These are phyloP conservation scores for Tolypocladium tropicale DNA, from an alignment of 2,329 filamentous ascomycete genomes.

Conservation along the genomic window DNA sequence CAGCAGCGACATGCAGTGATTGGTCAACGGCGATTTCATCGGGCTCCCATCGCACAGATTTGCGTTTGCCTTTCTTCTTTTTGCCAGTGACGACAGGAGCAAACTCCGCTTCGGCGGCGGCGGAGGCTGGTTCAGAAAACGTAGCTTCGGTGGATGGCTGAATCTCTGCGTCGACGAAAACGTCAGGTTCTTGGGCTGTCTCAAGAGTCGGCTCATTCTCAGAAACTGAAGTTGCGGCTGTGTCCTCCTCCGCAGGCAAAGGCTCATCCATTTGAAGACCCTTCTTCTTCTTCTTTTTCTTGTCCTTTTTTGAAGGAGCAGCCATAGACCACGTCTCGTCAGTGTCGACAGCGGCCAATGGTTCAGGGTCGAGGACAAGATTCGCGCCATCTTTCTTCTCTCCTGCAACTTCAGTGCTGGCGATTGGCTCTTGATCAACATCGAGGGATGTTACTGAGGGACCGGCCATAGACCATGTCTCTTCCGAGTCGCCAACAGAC, in stretches of 20 bases:
- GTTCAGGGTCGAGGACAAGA: constrained; percentile 1
- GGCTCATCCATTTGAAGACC: constrained; percentile 7
- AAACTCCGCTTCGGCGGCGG: constrained; percentile 1
- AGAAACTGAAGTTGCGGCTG: background rate
- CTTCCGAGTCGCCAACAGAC: constrained; percentile 2
- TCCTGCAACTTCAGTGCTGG: background rate
- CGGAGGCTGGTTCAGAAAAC: background rate
- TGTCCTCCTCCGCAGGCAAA: constrained; percentile 4
- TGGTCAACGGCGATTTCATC: background rate
- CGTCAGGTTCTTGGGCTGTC: background rate
- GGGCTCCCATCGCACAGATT: constrained; percentile 10
- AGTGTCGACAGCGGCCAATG: constrained; percentile 1
- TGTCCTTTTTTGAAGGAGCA: constrained; percentile 11
- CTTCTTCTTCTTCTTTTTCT: constrained; percentile 16
- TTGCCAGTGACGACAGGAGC: background rate
- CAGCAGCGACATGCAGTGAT: background rate
- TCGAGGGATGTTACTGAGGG: constrained; percentile 7
- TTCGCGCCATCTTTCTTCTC: background rate
- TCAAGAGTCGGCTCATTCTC: background rate
- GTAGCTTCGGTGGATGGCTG: background rate
- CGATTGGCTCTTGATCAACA: background rate
- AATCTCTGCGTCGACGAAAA: background rate
- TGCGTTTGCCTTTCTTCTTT: constrained; percentile 8
- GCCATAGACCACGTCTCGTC: constrained; percentile 3
- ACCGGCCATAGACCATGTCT: constrained; percentile 2